phyloP scores from a whole-genome alignment of 202 grass and related monocot genomes.

The Digitaria exilis region DNA sequence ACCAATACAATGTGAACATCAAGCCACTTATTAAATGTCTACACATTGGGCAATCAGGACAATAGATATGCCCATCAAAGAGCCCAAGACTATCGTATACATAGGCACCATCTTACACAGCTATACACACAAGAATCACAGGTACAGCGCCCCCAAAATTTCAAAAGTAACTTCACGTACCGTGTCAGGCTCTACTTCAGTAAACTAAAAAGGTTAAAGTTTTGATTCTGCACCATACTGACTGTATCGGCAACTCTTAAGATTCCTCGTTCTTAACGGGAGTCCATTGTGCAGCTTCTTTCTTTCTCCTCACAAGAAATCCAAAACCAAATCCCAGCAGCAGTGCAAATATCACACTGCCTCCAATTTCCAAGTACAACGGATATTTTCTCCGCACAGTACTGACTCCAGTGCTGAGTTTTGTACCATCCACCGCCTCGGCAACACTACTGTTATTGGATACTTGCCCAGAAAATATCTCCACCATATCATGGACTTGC shows the following conservation, averaged over 20 bases:
- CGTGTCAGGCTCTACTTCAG: background rate
- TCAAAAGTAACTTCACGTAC: background rate
- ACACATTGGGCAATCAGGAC: background rate
- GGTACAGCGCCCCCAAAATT: background rate
- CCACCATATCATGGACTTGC: slow-evolving; percentile 76
- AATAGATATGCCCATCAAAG: too few species aligned
- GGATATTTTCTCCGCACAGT: background rate
- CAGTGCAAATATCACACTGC: slow-evolving; percentile 41
- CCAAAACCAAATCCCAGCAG: slow-evolving; percentile 63
- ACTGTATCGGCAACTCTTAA: background rate
- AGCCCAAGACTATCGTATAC: too few species aligned
- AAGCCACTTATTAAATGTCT: too few species aligned
- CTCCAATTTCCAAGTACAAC: slow-evolving; percentile 53
- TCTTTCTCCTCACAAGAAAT: slow-evolving; percentile 53
- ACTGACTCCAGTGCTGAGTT: slow-evolving; percentile 24
- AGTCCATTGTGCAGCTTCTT: slow-evolving; percentile 62
- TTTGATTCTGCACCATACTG: background rate
- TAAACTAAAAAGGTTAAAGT: background rate
- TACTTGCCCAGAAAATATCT: slow-evolving; percentile 67
- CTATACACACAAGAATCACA: too few species aligned
- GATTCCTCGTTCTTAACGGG: slow-evolving; percentile 72
- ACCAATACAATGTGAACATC: background rate
- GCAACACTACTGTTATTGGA: background rate
- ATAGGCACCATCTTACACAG: too few species aligned
- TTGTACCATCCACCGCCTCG: slow-evolving; percentile 3